Percentiles rank a stretch among this genome's conserved stretches.
Evolutionary conservation across 345 rosid species (phyloP).

Genomic region (Eucalyptus coolabah): DNA sequence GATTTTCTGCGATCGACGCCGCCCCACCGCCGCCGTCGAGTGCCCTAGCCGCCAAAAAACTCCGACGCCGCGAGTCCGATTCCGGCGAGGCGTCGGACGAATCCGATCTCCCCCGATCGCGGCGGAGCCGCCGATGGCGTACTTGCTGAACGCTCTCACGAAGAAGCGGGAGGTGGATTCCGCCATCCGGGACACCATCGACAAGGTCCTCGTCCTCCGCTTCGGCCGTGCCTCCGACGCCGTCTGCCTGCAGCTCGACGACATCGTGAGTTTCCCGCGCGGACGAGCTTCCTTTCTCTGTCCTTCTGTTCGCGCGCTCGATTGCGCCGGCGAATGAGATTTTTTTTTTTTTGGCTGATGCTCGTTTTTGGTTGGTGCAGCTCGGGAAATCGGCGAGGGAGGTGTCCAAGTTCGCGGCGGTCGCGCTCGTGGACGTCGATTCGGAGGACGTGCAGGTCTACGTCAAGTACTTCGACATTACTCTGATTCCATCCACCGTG

Average conservation of each 20-base stretch:
- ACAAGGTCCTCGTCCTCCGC: slow-evolving; percentile 85
- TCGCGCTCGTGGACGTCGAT: slow-evolving; percentile 65
- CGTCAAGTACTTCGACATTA: slow-evolving; percentile 73
- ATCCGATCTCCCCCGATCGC: neutral
- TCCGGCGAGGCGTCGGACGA: neutral
- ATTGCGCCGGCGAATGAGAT: neutral
- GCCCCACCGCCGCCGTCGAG: neutral
- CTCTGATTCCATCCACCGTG: slow-evolving; percentile 56
- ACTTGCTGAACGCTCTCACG: slow-evolving; percentile 28
- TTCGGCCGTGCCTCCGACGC: slow-evolving; percentile 64
- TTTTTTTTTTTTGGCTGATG: neutral
- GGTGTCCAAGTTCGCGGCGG: slow-evolving; percentile 51
- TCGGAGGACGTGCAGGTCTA: slow-evolving; percentile 74
- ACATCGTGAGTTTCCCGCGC: slow-evolving; percentile 14
- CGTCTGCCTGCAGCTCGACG: slow-evolving; percentile 65
- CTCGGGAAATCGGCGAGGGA: slow-evolving; percentile 65
- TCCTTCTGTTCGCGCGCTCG: neutral
- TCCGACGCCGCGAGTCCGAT: neutral
- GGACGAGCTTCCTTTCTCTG: neutral
- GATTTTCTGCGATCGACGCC: neutral
- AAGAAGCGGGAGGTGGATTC: slow-evolving; percentile 71
- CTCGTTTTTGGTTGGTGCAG: slow-evolving; percentile 3
- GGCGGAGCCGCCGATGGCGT: slow-evolving; percentile 24
- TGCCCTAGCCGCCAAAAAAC: neutral
- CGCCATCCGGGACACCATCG: slow-evolving; percentile 64